Evolutionary conservation across 495 filamentous ascomycete species (phyloP).

Genomic region (Xylaria curta): DNA sequence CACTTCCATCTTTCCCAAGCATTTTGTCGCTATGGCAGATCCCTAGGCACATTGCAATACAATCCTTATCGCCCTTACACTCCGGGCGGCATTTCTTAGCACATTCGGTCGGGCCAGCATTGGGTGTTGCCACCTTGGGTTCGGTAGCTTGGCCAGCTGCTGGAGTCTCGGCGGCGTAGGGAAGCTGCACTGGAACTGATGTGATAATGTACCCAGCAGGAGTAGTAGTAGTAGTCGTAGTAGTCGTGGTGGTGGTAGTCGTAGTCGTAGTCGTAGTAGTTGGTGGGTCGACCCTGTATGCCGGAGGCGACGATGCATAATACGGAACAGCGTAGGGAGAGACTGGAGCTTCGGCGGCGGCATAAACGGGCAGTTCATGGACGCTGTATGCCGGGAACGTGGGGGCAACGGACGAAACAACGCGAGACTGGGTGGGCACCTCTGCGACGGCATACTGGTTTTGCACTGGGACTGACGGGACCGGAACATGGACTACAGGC

Average conservation of each 20-base stretch:
- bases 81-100: not conserved
- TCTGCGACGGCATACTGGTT: constrained; percentile 7
- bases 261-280: not conserved
- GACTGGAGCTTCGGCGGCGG: not conserved
- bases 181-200: not conserved
- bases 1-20: not conserved
- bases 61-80: constrained; percentile 8
- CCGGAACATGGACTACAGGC: not conserved
- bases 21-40: not conserved
- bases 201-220: not conserved
- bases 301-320: not conserved
- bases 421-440: not conserved
- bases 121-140: not conserved
- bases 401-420: not conserved
- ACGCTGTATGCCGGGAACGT: not conserved
- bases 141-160: not conserved
- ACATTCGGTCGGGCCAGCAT: not conserved
- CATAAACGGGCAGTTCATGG: not conserved
- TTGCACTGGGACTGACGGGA: not conserved
- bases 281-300: not conserved
- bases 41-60: not conserved
- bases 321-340: not conserved
- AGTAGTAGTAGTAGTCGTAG: not conserved
- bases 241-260: not conserved
- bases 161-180: not conserved